Base-by-base conservation (phyloP, 352 stramenopile genomes). In the Peronosclerospora sorghi region DNA sequence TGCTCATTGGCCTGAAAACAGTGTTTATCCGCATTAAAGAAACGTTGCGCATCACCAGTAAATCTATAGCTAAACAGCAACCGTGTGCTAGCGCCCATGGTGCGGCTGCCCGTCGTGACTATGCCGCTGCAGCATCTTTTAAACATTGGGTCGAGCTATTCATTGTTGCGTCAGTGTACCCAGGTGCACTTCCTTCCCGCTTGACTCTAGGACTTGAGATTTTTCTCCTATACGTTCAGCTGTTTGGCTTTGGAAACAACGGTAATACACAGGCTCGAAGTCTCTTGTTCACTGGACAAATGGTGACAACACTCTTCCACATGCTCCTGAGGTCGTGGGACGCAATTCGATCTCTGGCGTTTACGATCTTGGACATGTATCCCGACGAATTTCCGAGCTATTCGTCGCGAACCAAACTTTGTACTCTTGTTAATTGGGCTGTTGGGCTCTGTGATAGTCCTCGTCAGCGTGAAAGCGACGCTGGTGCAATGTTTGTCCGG, bases 311-410 rank as follows among this genome's bases (percentile, higher is more conserved):
- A 15, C 59, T 91, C 17, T 48, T 91, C 13, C 84, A 88, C 51
- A 74, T 83, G 55, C 69, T 91, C 17, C 75, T 83, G 29, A 83
- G 73, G 18, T 73, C 75, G 8, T 91, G 78, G 78, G 78, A 91
- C 38, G 72, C 73, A 4, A 72, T 91, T 42, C 75, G 78, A 3
- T 71, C 69, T 32, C 49, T 91, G 20, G 58, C 73, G 15, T 83
- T 73, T 46, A 67, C 61, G 8, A 76, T 85, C 15, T 45, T 91
- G 34, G 73, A 88, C 13, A 46, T 83, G 46, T 87, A 85, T 42
- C 75, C 73, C 17, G 51, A 65, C 14, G 55, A 76, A 4, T 45
- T 90, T 0, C 77, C 74, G 0, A 74, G 77, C 5, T 90, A 78
- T 32, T 69, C 65, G 1, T 73, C 62, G 0, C 41, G 41, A 0